A percentile compares a stretch with the other conserved stretches of the same genome.
Evolutionary conservation across 208 protist species (phyloP).

Genomic region (Plasmodiophora brassicae): DNA sequence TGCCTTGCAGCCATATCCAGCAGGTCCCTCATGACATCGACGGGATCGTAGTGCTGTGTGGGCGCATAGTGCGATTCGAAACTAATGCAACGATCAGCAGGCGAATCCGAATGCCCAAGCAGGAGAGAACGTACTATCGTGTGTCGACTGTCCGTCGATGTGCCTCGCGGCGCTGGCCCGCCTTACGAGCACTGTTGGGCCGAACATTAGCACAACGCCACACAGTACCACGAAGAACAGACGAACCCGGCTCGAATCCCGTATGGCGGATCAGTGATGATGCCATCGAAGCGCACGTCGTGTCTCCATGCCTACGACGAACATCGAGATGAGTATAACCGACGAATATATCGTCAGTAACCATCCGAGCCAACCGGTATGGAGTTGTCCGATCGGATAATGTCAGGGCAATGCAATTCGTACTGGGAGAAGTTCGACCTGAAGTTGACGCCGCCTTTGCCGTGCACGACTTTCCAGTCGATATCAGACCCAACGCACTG

Average conservation of each 20-base stretch:
- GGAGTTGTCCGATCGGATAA: background rate
- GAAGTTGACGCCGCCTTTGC: constrained; percentile 20
- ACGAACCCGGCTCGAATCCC: constrained; percentile 3
- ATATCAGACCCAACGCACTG: background rate
- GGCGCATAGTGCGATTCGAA: background rate
- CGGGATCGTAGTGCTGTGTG: background rate
- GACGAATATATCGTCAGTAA: background rate
- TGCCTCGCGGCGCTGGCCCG: too few species aligned
- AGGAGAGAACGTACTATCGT: background rate
- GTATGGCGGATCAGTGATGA: constrained; percentile 15
- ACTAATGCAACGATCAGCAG: too few species aligned
- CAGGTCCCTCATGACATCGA: constrained; percentile 13
- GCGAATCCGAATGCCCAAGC: too few species aligned
- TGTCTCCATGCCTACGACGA: background rate
- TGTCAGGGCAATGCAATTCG: background rate
- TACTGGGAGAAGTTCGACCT: background rate
- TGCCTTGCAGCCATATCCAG: background rate
- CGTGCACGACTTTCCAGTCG: background rate
- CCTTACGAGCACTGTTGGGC: too few species aligned
- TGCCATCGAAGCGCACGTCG: background rate
- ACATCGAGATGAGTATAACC: background rate
- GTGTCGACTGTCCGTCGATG: background rate
- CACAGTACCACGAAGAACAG: too few species aligned
- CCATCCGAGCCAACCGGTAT: background rate
- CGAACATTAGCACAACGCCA: too few species aligned